Base-by-base conservation (phyloP, 768 basidiomycete species). In the Dioszegia hungarica region DNA sequence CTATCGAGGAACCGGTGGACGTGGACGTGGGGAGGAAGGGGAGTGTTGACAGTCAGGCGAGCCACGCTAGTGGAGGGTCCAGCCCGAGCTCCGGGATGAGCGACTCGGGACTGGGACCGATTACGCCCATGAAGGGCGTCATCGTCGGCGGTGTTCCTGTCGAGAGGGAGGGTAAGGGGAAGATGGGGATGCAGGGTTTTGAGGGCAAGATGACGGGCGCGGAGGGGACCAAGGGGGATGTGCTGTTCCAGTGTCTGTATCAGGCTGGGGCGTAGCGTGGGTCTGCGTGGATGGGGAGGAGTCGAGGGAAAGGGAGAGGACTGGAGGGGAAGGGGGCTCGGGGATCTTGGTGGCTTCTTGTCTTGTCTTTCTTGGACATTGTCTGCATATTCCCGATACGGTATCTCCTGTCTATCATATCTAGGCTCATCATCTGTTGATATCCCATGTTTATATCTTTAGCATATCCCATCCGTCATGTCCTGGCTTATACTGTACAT, bases 111-210 rank as follows among this genome's bases (percentile, higher is more conserved):
- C 49, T 28, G 34, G 24, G 27, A 24, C 49, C 19, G 34, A 19
- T 38, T 25, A 51, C 49, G 8, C 49, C 49, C 24, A 25, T 19
- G 24, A 51, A 33, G 22, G 36, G 24, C 14, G 34, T n/a, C 11
- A 3, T 15, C 3, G 28, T 11, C 29, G 9, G 14, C 14, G 8
- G 17, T 6, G n/a, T n/a, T n/a, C n/a, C 17, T 12, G 25, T 8
- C 15, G 20, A 44, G 20, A 9, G 19, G 6, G 19, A 6, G 39
- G 20, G 20, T 6, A 19, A 20, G 19, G 43, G n/a, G 17, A 6
- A 46, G 37, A 51, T 51, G 49, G 49, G 49, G 19, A 51, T 51
- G 49, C 49, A 51, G 49, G 49, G 49, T 1, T 51, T 51, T n/a
- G 25, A 38, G 36, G 49, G 3, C 5, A 14, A 10, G 20, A 37